phyloP scores from a whole-genome alignment of 1,139 yeast species.

The Magnusiomyces tetraspermus region DNA sequence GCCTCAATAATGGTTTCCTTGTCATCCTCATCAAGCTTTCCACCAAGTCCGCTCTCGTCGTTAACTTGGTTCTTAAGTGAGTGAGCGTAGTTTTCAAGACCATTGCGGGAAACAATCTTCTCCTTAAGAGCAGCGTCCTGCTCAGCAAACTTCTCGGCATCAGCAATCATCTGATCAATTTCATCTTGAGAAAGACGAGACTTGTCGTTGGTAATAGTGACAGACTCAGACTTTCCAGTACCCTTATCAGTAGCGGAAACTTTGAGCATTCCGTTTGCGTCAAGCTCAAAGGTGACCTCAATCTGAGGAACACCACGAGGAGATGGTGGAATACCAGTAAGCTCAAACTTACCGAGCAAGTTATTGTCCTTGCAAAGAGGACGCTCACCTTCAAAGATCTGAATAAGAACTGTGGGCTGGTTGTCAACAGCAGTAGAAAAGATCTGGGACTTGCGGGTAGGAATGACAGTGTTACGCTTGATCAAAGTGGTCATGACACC shows the following conservation, averaged over 20 bases:
- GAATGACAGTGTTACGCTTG: slow-evolving; percentile 94
- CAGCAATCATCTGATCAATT: slow-evolving; percentile 89
- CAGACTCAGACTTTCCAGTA: slow-evolving; percentile 90
- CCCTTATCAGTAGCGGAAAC: slow-evolving; percentile 94
- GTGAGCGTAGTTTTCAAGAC: slow-evolving; percentile 82
- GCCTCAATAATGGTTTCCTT: slow-evolving; percentile 86
- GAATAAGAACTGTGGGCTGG: slow-evolving; percentile 94
- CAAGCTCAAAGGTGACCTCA: slow-evolving; percentile 89
- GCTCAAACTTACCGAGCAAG: slow-evolving; percentile 89
- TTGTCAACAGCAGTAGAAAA: slow-evolving; percentile 96
- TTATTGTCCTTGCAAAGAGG: slow-evolving; percentile 93
- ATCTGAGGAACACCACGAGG: slow-evolving; percentile 98
- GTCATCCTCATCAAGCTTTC: slow-evolving; percentile 81
- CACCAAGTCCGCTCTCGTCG: slow-evolving; percentile 61
- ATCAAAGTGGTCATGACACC: slow-evolving; percentile 97
- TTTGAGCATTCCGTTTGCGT: slow-evolving; percentile 91
- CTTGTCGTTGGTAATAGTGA: slow-evolving; percentile 93
- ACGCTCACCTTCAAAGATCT: slow-evolving; percentile 96
- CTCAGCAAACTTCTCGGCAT: slow-evolving; percentile 83
- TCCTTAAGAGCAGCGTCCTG: slow-evolving; percentile 72
- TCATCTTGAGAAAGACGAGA: slow-evolving; percentile 91
- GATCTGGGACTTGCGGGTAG: slow-evolving; percentile 92
- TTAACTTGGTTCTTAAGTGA: slow-evolving; percentile 68
- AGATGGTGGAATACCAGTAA: slow-evolving; percentile 93
- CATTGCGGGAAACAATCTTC: slow-evolving; percentile 79